Evolutionary conservation across 129 eudicot genomes (phyloP), one percentile per base, ranked within the genome.

Genomic region (Saussurea involucrata): DNA sequence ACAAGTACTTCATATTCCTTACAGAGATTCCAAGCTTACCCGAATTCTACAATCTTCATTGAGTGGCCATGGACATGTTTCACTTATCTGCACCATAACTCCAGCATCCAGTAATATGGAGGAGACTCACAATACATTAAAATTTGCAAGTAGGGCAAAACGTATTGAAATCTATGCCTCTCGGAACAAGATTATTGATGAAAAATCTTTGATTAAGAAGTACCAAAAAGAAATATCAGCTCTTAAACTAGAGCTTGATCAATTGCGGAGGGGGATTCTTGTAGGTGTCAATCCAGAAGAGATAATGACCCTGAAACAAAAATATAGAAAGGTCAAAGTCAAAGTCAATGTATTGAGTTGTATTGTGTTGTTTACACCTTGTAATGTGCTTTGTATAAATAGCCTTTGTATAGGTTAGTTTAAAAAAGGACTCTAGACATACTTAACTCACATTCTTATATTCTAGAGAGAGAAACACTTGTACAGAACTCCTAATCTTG

Each of bases 51-150:
- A 95, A 74, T 95, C 99, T 61, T 95, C 99, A 18, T 90, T 95
- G 44, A 86, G 99, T 75, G 99, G 99, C 31, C 99, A 92, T 75
- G 99, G 99, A 63, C 99, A 92, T 88, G 97, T 95, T 82, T 95
- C 99, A 9, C 99, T 95, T 82, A 92, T 95, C 75, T 95, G 99
- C 85, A 95, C 99, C 1, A 85, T 95, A 42, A 95, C 97, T 63
- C 99, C 99, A 13, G 97, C 99, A 72, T n/a, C n/a, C n/a, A n/a
- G n/a, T n/a, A n/a, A n/a, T n/a, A n/a, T n/a, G n/a, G n/a, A n/a
- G n/a, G n/a, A 95, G 76, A 95, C 99, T 58, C 99, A 95, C 74
- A 95, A 95, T 72, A 95, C 99, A 17, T 79, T 95, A 69, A 95
- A 95, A 40, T 95, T 95, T 79, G 99, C 99, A 37, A 91, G 92